Percentiles rank a stretch among this genome's conserved stretches.
Evolutionary conservation across 2,329 filamentous ascomycete species (phyloP).

Genomic region (Torrubiellomyces zombiae): DNA sequence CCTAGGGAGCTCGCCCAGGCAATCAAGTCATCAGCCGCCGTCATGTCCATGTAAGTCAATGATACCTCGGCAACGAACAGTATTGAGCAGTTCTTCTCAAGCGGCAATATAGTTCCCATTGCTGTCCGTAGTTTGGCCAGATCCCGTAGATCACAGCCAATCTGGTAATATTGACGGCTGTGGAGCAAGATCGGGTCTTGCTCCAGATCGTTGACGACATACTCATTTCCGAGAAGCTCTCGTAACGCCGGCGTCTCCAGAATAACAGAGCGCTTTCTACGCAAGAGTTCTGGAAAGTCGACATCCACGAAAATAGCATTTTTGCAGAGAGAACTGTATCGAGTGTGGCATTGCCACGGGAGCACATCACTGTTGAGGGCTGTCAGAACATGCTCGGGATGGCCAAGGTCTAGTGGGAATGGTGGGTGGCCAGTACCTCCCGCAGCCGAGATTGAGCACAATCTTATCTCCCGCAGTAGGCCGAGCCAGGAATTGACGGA

Average conservation of each 20-base stretch:
- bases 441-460: slow-evolving; percentile 74
- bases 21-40: slow-evolving; percentile 57
- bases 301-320: slow-evolving; percentile 62
- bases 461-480: slow-evolving; percentile 44
- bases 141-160: slow-evolving; percentile 68
- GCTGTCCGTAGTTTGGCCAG: slow-evolving; percentile 41
- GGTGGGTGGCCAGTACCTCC: no score
- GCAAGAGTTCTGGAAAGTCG: slow-evolving; percentile 68
- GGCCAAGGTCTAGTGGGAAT: no score
- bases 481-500: slow-evolving; percentile 53
- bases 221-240: slow-evolving; percentile 15
- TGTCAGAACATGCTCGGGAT: no score
- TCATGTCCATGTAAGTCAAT: slow-evolving; percentile 72
- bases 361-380: slow-evolving; percentile 54
- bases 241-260: slow-evolving; percentile 41
- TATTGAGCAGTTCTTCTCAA: slow-evolving; percentile 44
- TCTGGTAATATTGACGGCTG: slow-evolving; percentile 57
- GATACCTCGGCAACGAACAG: slow-evolving; percentile 83
- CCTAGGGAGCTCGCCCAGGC: slow-evolving; percentile 58
- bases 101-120: no score
- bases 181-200: slow-evolving; percentile 36
- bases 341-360: slow-evolving; percentile 64
- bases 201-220: slow-evolving; percentile 18
- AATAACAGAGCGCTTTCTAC: slow-evolving; percentile 55
- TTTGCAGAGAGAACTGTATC: slow-evolving; percentile 41